Evolutionary conservation across 768 basidiomycete species (phyloP).

Genomic region (Pseudohyphozyma bogoriensis): DNA sequence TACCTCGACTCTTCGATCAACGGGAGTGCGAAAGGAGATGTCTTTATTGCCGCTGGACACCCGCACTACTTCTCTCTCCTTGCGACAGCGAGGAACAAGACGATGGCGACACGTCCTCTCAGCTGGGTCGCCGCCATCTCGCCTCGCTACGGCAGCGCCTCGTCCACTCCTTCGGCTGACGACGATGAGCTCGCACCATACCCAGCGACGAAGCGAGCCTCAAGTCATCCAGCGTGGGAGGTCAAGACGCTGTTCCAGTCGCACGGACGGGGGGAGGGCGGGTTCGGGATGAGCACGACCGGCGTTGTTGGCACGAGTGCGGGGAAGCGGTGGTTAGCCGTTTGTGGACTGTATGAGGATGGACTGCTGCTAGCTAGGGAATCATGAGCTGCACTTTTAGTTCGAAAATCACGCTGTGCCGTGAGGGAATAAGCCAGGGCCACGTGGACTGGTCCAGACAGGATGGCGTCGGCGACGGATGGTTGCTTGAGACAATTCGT

Average conservation of each 20-base stretch:
- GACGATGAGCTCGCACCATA: constrained; percentile 1
- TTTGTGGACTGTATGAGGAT: constrained; percentile 16
- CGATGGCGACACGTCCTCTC: background rate
- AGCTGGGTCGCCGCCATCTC: background rate
- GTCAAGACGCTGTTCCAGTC: constrained; percentile 4
- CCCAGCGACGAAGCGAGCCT: background rate
- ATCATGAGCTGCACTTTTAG: background rate
- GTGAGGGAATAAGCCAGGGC: background rate
- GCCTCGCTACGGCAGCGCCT: background rate
- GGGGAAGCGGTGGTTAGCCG: constrained; percentile 11
- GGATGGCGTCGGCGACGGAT: background rate
- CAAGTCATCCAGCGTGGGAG: background rate
- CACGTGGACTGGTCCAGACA: background rate
- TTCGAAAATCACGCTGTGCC: too few species aligned
- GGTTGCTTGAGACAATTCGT: too few species aligned
- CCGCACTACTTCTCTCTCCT: constrained; percentile 15
- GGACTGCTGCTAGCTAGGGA: constrained; percentile 6
- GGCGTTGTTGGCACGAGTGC: background rate
- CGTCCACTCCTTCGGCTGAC: background rate
- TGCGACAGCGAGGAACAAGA: background rate
- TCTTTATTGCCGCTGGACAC: constrained; percentile 16
- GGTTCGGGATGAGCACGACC: constrained; percentile 14
- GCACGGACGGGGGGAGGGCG: background rate
- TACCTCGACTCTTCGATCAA: too few species aligned
- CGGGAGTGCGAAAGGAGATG: background rate